Evolutionary conservation across 495 filamentous ascomycete genomes (phyloP).

Genomic region (Lichenothelia convexa): DNA sequence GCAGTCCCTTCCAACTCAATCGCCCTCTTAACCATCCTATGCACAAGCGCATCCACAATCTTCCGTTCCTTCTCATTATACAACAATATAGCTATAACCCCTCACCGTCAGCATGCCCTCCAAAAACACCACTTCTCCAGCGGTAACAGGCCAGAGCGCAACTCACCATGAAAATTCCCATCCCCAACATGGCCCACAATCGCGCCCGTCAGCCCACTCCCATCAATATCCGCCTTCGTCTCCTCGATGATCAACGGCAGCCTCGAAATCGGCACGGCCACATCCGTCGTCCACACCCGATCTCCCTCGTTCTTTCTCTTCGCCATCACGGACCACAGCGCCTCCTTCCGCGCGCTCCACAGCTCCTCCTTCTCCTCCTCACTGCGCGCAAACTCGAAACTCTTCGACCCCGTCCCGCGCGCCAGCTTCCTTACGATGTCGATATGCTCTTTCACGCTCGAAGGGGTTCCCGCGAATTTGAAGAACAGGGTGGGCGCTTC

Average conservation of each 20-base stretch:
- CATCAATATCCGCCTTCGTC: slow-evolving; percentile 53
- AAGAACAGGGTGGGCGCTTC: slow-evolving; percentile 82
- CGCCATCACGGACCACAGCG: slow-evolving; percentile 49
- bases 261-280: slow-evolving; percentile 59
- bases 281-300: slow-evolving; percentile 69
- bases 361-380: slow-evolving; percentile 53
- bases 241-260: slow-evolving; percentile 60
- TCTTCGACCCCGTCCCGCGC: slow-evolving; percentile 36
- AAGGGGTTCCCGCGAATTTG: slow-evolving; percentile 69
- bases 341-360: slow-evolving; percentile 64
- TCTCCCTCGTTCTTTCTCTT: slow-evolving; percentile 38
- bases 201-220: slow-evolving; percentile 45
- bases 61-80: slow-evolving; percentile 48
- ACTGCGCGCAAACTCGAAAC: slow-evolving; percentile 64
- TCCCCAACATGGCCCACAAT: slow-evolving; percentile 76
- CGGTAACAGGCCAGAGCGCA: not conserved
- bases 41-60: slow-evolving; percentile 50
- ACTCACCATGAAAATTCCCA: slow-evolving; percentile 62
- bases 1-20: slow-evolving; percentile 71
- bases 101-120: not conserved
- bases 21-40: slow-evolving; percentile 69
- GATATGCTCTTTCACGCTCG: slow-evolving; percentile 69
- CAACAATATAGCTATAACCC: slow-evolving; percentile 44
- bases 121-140: not conserved
- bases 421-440: slow-evolving; percentile 50